Evolutionary conservation across 768 basidiomycete genomes (phyloP), one percentile per base, ranked within the genome.

Genomic region (Psilocybe cubensis): DNA sequence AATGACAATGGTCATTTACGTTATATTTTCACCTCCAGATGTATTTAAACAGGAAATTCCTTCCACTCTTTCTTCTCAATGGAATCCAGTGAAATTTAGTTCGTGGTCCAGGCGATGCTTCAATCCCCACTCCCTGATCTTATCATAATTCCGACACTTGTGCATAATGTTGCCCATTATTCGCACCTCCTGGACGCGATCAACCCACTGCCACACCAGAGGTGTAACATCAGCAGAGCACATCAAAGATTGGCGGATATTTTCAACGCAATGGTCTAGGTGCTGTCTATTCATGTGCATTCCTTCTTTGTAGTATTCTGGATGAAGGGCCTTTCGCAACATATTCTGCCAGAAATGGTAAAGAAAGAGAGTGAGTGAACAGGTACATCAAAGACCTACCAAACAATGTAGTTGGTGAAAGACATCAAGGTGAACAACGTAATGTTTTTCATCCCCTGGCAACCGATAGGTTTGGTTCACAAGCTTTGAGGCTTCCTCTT

Each of bases 381-480:
- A 25, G 41, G 18, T 2, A 28, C 18, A 31, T 3, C 9, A 2
- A 60, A 67, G 10, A 38, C 35, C 35, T 23, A 73, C 72, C 56
- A 72, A 43, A 47, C 72, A 73, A 55, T 71, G 70, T 7, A 71
- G 59, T 43, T 70, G 65, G 43, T 71, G 71, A 56, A 67, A 71
- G 3, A 71, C 66, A 24, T 68, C 66, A 10, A 70, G 63, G 7
- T 61, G 51, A 8, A 67, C 52, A 4, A 68, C 62, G 45, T 69
- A 69, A 40, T 69, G 56, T 6, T 63, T 63, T 40, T 66, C 58
- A 25, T 70, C 64, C 3, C 63, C 64, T 14, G 62, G 63, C 25
- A 71, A 61, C 1, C 65, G 63, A 45, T 57, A 64, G 2, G 70
- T 68, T 29, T 55, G 56, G 48, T 69, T 71, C 8, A 58, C 57